A percentile compares a stretch with the other conserved stretches of the same genome.
phyloP scores from a whole-genome alignment of 2,329 filamentous ascomycete species.

The Pseudonectria foliicola region DNA sequence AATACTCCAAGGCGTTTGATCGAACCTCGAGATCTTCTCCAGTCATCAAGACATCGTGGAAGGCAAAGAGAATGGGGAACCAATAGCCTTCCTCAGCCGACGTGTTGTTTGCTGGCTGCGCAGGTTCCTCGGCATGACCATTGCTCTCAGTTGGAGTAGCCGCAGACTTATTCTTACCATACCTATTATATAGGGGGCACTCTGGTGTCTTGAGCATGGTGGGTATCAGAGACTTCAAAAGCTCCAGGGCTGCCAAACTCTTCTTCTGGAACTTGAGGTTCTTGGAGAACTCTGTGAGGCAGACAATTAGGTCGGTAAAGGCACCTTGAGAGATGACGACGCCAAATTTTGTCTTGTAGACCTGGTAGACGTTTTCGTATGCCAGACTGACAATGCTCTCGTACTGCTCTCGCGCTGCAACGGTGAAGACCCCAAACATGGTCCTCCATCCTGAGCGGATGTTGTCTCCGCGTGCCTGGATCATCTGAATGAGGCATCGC shows the following conservation, averaged over 20 bases:
- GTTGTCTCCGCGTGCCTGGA: slow-evolving; percentile 91
- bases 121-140: slow-evolving; percentile 36
- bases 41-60: slow-evolving; percentile 98
- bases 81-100: slow-evolving; percentile 96
- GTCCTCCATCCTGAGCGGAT: slow-evolving; percentile 98
- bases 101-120: slow-evolving; percentile 59
- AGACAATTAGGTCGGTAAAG: slow-evolving; percentile 93
- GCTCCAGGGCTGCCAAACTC: slow-evolving; percentile 90
- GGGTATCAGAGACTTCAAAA: slow-evolving; percentile 85
- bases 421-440: slow-evolving; percentile 98
- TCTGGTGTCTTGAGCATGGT: slow-evolving; percentile 95
- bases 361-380: slow-evolving; percentile 91
- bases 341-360: slow-evolving; percentile 92
- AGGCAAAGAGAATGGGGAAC: slow-evolving; percentile 97
- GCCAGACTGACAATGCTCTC: slow-evolving; percentile 95
- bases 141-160: slow-evolving; percentile 16
- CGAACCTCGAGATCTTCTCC: slow-evolving; percentile 96
- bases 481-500: slow-evolving; percentile 97
- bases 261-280: slow-evolving; percentile 99
- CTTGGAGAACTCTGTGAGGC: slow-evolving; percentile 96
- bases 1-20: slow-evolving; percentile 84
- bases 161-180: slow-evolving; percentile 31
- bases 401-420: slow-evolving; percentile 86
- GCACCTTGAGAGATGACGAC: slow-evolving; percentile 94
- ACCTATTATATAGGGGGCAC: slow-evolving; percentile 74